A percentile compares a stretch with the other conserved stretches of the same genome.
These are phyloP conservation scores for Exophiala sp. DNA, from an alignment of 2,329 filamentous ascomycete genomes.

Conservation along the genomic window DNA sequence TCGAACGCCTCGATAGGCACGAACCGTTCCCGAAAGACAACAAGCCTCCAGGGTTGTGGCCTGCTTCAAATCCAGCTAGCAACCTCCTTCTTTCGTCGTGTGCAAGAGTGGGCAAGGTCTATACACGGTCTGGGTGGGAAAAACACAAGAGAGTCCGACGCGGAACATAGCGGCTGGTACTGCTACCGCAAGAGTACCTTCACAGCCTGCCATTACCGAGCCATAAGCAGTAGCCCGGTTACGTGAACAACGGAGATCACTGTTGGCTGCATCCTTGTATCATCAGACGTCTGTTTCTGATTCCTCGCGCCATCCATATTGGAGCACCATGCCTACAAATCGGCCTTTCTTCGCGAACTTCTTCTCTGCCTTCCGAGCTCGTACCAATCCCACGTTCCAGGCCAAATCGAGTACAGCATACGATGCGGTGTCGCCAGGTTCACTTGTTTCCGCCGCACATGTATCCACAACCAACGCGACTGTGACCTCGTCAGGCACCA, in stretches of 20 bases:
- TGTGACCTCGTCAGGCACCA: conserved; percentile 39
- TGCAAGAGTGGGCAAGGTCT: neutral
- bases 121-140: neutral
- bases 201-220: conserved; percentile 9
- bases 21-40: too few species aligned
- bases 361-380: conserved; percentile 60
- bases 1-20: too few species aligned
- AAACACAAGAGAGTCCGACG: neutral
- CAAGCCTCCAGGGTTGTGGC: too few species aligned
- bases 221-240: too few species aligned
- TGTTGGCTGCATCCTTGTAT: neutral
- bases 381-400: conserved; percentile 51
- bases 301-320: conserved; percentile 3
- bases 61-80: too few species aligned
- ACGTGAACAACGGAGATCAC: too few species aligned
- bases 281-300: neutral
- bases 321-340: conserved; percentile 55
- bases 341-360: conserved; percentile 62
- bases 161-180: conserved; percentile 16
- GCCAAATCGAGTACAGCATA: conserved; percentile 43
- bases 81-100: too few species aligned
- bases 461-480: conserved; percentile 35
- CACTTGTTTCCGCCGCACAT: conserved; percentile 35
- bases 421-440: conserved; percentile 30
- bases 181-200: neutral